These are phyloP conservation scores for Leptomonas pyrrhocoris DNA, from an alignment of 208 protist genomes.

Conservation along the genomic window DNA sequence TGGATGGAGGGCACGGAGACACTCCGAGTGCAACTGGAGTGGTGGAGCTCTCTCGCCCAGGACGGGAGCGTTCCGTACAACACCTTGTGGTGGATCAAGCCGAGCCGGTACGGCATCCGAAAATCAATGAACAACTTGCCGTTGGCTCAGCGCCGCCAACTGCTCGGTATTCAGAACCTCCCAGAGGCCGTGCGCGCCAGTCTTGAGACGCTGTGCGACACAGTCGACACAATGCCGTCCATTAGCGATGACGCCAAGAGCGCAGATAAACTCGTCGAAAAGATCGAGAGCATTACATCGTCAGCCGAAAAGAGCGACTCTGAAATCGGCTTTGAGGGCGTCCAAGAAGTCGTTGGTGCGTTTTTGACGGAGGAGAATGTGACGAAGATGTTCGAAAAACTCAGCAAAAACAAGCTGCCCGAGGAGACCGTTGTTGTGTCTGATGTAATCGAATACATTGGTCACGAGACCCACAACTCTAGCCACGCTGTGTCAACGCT, in stretches of 20 bases:
- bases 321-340: conserved; percentile 72
- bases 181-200: conserved; percentile 80
- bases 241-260: conserved; percentile 62
- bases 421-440: conserved; percentile 80
- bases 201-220: conserved; percentile 87
- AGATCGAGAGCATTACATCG: conserved; percentile 77
- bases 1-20: conserved; percentile 86
- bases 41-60: conserved; percentile 78
- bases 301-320: conserved; percentile 80
- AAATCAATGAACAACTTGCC: conserved; percentile 87
- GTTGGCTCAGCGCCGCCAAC: conserved; percentile 79
- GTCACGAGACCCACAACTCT: conserved; percentile 84
- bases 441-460: conserved; percentile 86
- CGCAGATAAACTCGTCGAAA: conserved; percentile 77
- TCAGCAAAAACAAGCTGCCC: conserved; percentile 76
- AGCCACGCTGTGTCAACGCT: conserved; percentile 88
- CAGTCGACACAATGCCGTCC: conserved; percentile 62
- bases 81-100: conserved; percentile 91
- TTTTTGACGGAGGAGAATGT: conserved; percentile 86
- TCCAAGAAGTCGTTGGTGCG: conserved; percentile 66
- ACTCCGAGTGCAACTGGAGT: conserved; percentile 87
- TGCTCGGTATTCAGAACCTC: conserved; percentile 89
- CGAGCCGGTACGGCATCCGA: conserved; percentile 81
- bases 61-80: conserved; percentile 88
- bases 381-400: conserved; percentile 76